Conservation (phyloP, 2,329 filamentous ascomycete genomes). For the Cercospora sp. region DNA sequence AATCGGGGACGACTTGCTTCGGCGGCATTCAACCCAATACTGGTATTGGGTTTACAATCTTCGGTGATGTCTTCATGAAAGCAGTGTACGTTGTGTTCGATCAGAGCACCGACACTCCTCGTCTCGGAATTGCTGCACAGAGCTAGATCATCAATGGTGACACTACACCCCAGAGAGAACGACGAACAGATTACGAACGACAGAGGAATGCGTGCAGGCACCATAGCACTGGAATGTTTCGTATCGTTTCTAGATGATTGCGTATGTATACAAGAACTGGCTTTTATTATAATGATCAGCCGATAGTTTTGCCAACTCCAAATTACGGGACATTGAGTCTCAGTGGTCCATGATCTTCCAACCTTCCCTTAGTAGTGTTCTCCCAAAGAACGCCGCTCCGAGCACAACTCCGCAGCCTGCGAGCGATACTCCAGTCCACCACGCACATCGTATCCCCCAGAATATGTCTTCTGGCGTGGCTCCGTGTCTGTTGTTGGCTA, state of each 20-base stretch:
- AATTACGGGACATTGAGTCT: neutral
- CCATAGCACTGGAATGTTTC: neutral
- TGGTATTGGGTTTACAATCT: constrained; percentile 65
- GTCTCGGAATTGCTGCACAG: constrained; percentile 50
- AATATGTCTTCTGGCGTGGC: constrained; percentile 36
- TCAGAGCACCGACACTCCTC: constrained; percentile 42
- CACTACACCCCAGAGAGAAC: neutral
- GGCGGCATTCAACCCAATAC: constrained; percentile 70
- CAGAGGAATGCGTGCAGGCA: neutral
- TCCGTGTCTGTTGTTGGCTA: constrained; percentile 44
- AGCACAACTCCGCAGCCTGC: constrained; percentile 32
- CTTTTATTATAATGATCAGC: neutral
- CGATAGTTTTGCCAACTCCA: neutral
- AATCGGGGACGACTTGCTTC: constrained; percentile 59
- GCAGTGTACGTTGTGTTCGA: constrained; percentile 74
- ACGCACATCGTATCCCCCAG: constrained; percentile 43
- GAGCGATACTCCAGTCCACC: constrained; percentile 43
- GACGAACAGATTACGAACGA: neutral
- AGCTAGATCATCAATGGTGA: neutral
- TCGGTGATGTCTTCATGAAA: constrained; percentile 75
- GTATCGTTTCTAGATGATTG: neutral
- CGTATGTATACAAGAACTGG: neutral
- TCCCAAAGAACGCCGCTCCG: constrained; percentile 28
- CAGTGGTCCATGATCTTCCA: constrained; percentile 14
- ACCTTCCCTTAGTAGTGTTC: constrained; percentile 14